These are phyloP conservation scores for Lavandula angustifolia DNA, from an alignment of 257 asterid species.

Conservation along the genomic window DNA sequence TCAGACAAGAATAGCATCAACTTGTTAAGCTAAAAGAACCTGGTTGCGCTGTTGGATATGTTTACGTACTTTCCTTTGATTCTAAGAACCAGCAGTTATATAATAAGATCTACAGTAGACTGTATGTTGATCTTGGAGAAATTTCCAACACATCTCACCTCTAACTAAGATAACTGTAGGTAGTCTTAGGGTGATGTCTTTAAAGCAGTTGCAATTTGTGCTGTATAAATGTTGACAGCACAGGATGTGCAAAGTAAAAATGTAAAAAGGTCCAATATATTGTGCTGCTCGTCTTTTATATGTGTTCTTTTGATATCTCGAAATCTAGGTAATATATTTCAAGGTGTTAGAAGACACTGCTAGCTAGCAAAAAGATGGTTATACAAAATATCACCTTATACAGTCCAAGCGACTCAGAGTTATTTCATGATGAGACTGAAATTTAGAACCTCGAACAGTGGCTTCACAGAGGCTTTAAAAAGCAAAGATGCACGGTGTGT, in stretches of 20 bases:
- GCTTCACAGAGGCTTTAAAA: constrained; percentile 1
- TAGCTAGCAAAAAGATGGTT: constrained; percentile 1
- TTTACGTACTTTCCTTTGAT: constrained; percentile 4
- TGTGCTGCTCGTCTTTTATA: neutral
- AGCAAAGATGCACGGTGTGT: neutral
- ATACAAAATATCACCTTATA: constrained; percentile 13
- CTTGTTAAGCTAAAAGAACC: neutral
- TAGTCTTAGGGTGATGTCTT: neutral
- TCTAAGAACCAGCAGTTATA: constrained; percentile 11
- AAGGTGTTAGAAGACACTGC: constrained; percentile 25
- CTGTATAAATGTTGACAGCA: constrained; percentile 12
- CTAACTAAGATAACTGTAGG: constrained; percentile 13
- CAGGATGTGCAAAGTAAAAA: constrained; percentile 7
- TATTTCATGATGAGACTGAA: constrained; percentile 19
- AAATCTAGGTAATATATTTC: constrained; percentile 16
- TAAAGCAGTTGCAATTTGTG: constrained; percentile 9
- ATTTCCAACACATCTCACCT: constrained; percentile 10
- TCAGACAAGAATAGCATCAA: constrained; percentile 1
- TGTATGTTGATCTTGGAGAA: neutral
- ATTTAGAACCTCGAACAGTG: constrained; percentile 23
- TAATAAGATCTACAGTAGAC: neutral
- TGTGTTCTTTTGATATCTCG: constrained; percentile 26
- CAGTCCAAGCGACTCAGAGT: neutral
- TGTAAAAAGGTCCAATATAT: constrained; percentile 14
- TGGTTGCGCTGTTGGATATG: constrained; percentile 3